Conservation (phyloP, 1,284 basidiomycete genomes). For the Malassezia psittaci region DNA sequence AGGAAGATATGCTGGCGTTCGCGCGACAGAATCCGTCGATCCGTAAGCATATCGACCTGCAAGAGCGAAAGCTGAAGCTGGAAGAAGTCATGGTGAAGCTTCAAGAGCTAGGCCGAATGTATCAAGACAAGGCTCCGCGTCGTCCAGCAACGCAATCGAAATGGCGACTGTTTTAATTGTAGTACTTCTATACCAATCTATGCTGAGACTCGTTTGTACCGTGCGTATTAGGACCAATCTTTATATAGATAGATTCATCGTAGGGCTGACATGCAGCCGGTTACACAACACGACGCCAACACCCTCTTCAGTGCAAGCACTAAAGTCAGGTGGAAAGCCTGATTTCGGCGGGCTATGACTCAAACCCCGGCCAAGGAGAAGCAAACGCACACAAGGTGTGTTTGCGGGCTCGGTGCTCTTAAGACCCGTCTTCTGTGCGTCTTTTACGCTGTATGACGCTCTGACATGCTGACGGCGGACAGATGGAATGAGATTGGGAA, state of each 20-base stretch:
- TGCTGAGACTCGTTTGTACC: neutral
- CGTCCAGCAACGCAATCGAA: conserved; percentile 17
- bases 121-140: conserved; percentile 36
- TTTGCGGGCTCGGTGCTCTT: conserved; percentile 19
- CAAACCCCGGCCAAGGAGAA: conserved; percentile 18
- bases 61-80: conserved; percentile 94
- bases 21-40: conserved; percentile 86
- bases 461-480: neutral
- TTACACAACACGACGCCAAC: neutral
- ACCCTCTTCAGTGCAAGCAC: conserved; percentile 6
- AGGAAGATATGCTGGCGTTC: conserved; percentile 73
- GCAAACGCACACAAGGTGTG: neutral
- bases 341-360: conserved; percentile 21
- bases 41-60: conserved; percentile 78
- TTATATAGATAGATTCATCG: neutral
- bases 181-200: neutral
- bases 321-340: conserved; percentile 10
- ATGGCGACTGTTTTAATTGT: conserved; percentile 36
- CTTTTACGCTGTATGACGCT: neutral
- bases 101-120: conserved; percentile 46
- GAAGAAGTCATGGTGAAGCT: conserved; percentile 47
- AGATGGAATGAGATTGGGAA: neutral
- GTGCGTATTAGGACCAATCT: neutral
- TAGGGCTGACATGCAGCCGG: neutral
- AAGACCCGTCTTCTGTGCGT: conserved; percentile 15